A percentile compares a stretch with the other conserved stretches of the same genome.
These are phyloP conservation scores for Colletotrichum endophyticum DNA, from an alignment of 2,329 filamentous ascomycete species.

Conservation along the genomic window DNA sequence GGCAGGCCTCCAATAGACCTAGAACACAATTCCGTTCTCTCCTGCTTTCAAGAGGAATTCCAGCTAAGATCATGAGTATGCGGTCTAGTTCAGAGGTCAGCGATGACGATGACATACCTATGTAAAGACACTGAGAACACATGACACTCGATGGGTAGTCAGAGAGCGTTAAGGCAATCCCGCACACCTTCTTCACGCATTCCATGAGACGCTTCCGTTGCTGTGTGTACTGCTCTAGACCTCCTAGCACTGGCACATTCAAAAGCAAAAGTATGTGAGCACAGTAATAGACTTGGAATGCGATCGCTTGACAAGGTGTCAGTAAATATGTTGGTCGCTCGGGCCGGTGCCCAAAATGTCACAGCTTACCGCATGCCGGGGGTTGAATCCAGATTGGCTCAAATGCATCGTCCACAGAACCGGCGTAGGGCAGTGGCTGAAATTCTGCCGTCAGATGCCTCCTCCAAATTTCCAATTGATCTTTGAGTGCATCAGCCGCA, in stretches of 20 bases:
- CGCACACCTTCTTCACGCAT: conserved; percentile 24
- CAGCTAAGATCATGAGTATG: background rate
- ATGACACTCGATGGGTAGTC: conserved; percentile 26
- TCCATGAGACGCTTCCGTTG: conserved; percentile 24
- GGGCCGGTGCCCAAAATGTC: background rate
- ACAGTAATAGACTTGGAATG: conserved; percentile 24
- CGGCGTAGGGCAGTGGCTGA: conserved; percentile 38
- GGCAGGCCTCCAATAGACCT: background rate
- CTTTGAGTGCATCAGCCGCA: conserved; percentile 48
- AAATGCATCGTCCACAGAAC: conserved; percentile 7
- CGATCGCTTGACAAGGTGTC: conserved; percentile 4
- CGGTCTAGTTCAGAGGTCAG: too few relatives aligned
- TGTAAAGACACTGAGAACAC: conserved; percentile 27
- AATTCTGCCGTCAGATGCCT: conserved; percentile 47
- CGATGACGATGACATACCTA: conserved; percentile 7
- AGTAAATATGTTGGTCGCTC: background rate
- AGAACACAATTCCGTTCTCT: background rate
- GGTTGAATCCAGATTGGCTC: conserved; percentile 23
- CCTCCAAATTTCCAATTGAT: conserved; percentile 56
- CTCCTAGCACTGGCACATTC: conserved; percentile 20
- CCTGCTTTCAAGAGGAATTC: background rate
- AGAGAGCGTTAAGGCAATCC: conserved; percentile 25
- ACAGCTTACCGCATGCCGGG: conserved; percentile 20
- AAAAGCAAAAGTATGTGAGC: conserved; percentile 22
- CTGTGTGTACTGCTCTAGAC: conserved; percentile 20